Evolutionary conservation across 2,329 filamentous ascomycete genomes (phyloP), one percentile per base, ranked within the genome.

Genomic region (Dothistroma septosporum): DNA sequence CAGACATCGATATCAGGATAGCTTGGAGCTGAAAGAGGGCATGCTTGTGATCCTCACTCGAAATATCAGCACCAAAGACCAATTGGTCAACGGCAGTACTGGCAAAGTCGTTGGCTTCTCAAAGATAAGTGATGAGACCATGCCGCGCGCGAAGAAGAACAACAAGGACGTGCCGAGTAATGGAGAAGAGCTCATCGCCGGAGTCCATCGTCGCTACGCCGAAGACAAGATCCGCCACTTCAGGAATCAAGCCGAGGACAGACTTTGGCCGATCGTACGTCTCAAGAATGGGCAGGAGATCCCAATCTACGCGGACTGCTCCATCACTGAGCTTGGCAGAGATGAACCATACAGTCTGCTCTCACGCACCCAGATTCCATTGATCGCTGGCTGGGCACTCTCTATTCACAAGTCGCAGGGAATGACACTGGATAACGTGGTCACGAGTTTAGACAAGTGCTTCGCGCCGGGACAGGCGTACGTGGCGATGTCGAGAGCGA

Each of bases 371-470:
- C 85, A 88, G 68, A 78, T 88, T 7, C 86, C 86, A 0, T 76
- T 88, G 0, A 73, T 79, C 1, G 76, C 83, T 0, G 85, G 80
- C 0, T 88, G 84, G 82, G 85, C 86, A 0, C 79, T 87, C 65
- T 87, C 80, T 0, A 80, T 86, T 1, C 85, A 88, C 69, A 87
- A 85, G 69, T 79, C 79, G 2, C 83, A 87, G 72, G 83, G 85
- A 2, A 82, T 86, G 76, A 87, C 84, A 1, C 73, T 88, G 1
- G 80, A 86, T 22, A 78, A 79, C 2, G 83, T 85, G 1, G 76
- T 80, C 1, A 82, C 87, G 0, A 73, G 87, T 65, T 68, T 87
- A 7, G 69, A 69, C 0, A 69, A 71, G 2, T 77, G 78, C 0
- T 87, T 86, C 65, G 81, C 82, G 56, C 74, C 79, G n/a, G 84